Evolutionary conservation across 2,329 filamentous ascomycete species (phyloP).

Genomic region (Colletotrichum shisoi): DNA sequence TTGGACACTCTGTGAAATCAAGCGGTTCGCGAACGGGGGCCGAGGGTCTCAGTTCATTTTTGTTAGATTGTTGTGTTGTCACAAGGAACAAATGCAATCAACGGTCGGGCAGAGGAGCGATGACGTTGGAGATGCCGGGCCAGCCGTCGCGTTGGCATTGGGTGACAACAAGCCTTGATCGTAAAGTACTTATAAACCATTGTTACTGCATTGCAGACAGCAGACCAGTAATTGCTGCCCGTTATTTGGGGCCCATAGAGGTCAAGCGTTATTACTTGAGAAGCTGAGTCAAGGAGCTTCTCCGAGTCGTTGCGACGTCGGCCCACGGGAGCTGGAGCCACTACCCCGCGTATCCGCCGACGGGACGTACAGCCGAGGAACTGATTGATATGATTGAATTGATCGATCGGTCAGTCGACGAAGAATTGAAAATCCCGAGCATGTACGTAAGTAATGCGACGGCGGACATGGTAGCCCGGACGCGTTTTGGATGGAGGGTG

Average conservation of each 20-base stretch:
- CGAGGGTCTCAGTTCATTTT: neutral
- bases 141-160: neutral
- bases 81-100: neutral
- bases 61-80: neutral
- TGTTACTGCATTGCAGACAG: too few species aligned
- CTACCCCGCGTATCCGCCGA: constrained; percentile 12
- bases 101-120: too few species aligned
- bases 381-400: neutral
- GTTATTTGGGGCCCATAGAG: too few species aligned
- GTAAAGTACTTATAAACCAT: neutral
- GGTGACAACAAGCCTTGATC: neutral
- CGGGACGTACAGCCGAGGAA: neutral
- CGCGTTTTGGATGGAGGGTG: neutral
- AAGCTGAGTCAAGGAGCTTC: constrained; percentile 14
- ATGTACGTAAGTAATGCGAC: neutral
- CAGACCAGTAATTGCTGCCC: too few species aligned
- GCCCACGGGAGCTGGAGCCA: constrained; percentile 8
- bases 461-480: constrained; percentile 17
- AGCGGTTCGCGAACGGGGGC: neutral
- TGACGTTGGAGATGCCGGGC: neutral
- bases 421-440: neutral
- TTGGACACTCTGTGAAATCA: neutral
- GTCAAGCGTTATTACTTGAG: too few species aligned
- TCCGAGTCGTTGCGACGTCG: neutral
- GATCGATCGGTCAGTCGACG: neutral